These are phyloP conservation scores for Trichophyton rubrum DNA, from an alignment of 2,329 filamentous ascomycete genomes.

Conservation along the genomic window DNA sequence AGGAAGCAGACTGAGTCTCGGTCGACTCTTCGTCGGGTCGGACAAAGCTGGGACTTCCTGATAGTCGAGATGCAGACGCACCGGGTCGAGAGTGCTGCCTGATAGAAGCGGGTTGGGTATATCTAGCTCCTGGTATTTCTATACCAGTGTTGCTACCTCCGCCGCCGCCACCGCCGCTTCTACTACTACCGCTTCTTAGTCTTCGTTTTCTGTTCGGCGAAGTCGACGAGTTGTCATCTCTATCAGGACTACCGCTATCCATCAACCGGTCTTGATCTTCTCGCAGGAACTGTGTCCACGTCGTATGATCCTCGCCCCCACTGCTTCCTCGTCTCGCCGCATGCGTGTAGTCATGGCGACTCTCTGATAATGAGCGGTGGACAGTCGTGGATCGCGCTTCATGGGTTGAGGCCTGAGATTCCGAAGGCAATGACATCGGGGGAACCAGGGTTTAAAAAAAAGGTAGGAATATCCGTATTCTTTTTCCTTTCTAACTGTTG, in stretches of 20 bases:
- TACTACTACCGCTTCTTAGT: slow-evolving; percentile 1
- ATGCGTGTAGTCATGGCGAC: background rate
- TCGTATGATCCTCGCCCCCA: background rate
- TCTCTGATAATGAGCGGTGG: background rate
- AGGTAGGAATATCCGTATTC: background rate
- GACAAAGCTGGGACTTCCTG: slow-evolving; percentile 18
- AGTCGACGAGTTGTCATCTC: background rate
- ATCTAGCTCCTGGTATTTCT: background rate
- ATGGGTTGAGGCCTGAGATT: background rate
- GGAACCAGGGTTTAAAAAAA: background rate
- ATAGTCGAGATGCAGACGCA: background rate
- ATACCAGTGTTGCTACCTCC: background rate
- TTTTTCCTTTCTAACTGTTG: background rate
- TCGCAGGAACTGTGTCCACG: slow-evolving; percentile 9
- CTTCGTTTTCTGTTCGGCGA: slow-evolving; percentile 6
- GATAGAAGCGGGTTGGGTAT: background rate
- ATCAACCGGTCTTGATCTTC: background rate
- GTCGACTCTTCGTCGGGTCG: slow-evolving; percentile 10
- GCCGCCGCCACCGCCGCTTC: no score
- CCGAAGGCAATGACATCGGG: background rate
- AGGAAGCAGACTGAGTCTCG: slow-evolving; percentile 21
- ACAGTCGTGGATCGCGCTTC: background rate
- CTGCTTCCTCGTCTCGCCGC: background rate
- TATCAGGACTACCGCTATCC: background rate
- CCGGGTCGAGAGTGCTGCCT: background rate